Conservation (phyloP, 2,329 filamentous ascomycete genomes). For the Aspergillus sp. region DNA sequence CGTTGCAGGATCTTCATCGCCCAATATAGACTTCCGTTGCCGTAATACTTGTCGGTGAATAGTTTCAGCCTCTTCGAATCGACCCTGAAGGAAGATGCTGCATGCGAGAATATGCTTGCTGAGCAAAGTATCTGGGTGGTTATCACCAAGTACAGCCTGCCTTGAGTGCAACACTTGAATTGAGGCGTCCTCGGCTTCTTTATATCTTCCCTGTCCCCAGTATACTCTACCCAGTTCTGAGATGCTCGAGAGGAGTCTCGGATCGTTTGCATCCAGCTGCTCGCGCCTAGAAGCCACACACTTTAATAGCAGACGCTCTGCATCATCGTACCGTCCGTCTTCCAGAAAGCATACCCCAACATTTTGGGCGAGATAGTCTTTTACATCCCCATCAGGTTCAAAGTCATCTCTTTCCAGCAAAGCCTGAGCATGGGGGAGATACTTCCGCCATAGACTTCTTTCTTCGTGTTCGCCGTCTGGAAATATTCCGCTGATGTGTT, state of each 20-base stretch:
- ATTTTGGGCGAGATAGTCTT: neutral
- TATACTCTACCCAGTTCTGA: neutral
- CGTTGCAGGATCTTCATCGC: no score
- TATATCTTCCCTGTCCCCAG: neutral
- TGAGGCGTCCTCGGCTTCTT: neutral
- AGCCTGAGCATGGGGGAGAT: neutral
- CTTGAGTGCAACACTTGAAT: no score
- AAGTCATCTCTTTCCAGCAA: neutral
- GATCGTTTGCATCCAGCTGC: no score
- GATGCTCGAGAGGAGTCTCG: no score
- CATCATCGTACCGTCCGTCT: conserved; percentile 21
- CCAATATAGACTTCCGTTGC: no score
- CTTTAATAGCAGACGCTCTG: neutral
- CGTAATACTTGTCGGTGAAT: no score
- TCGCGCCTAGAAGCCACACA: no score
- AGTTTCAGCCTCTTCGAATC: no score
- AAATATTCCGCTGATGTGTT: conserved; percentile 11
- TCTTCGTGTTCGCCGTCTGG: conserved; percentile 10
- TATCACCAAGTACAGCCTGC: neutral
- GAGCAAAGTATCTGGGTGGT: neutral
- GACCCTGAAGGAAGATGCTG: neutral
- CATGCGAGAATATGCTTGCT: neutral
- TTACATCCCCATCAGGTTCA: neutral
- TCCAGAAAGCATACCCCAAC: conserved; percentile 9
- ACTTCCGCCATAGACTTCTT: conserved; percentile 15